Percentiles rank a stretch among this genome's conserved stretches.
Evolutionary conservation across 768 basidiomycete genomes (phyloP).

Genomic region (Jaapia argillacea): DNA sequence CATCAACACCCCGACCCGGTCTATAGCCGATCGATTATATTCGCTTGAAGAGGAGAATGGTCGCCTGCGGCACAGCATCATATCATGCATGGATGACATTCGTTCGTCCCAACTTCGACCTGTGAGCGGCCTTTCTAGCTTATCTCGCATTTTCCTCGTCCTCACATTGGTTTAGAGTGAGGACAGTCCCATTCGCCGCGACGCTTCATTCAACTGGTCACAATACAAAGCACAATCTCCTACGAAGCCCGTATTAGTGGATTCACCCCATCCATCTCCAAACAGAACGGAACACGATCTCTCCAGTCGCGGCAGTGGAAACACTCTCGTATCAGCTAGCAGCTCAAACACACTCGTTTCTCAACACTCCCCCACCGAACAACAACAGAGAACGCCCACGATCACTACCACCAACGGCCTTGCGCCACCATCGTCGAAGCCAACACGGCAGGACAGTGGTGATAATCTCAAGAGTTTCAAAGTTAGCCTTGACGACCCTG

Average conservation of each 20-base stretch:
- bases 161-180: too few species aligned
- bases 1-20: conserved; percentile 3
- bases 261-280: conserved; percentile 76
- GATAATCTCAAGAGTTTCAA: conserved; percentile 91
- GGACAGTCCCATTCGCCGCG: too few species aligned
- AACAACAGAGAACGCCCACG: not conserved
- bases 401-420: not conserved
- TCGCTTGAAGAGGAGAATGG: conserved; percentile 72
- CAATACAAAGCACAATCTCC: conserved; percentile 72
- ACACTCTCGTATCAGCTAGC: too few species aligned
- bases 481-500: conserved; percentile 95
- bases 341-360: conserved; percentile 1
- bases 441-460: conserved; percentile 51
- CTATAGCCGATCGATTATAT: conserved; percentile 55
- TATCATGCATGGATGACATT: conserved; percentile 56
- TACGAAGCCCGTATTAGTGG: conserved; percentile 58
- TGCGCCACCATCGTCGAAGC: conserved; percentile 24
- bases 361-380: conserved; percentile 1
- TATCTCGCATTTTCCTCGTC: conserved; percentile 11
- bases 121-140: conserved; percentile 17
- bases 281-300: conserved; percentile 69
- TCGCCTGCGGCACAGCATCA: conserved; percentile 51
- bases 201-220: too few species aligned
- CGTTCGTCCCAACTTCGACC: conserved; percentile 12
- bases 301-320: conserved; percentile 8